Evolutionary conservation across 2,329 filamentous ascomycete species (phyloP).

Genomic region (Colletotrichum sp.): DNA sequence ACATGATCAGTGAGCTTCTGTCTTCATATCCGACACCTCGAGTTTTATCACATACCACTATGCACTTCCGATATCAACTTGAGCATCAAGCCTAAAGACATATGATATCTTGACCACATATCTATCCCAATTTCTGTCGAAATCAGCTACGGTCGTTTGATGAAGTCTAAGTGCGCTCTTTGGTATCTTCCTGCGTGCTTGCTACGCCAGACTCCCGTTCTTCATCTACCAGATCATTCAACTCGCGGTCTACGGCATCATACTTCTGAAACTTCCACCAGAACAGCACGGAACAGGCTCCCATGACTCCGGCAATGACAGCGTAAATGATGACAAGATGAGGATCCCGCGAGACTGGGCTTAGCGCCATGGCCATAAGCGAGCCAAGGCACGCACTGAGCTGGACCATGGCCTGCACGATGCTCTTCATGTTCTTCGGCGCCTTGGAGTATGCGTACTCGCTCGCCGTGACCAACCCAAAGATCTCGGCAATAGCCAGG

Average conservation of each 20-base stretch:
- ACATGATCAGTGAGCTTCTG: not conserved
- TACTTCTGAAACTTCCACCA: not conserved
- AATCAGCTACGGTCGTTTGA: not conserved
- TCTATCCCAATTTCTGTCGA: not conserved
- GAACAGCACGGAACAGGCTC: not conserved
- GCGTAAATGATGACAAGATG: not conserved
- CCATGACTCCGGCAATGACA: not conserved
- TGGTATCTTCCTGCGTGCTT: not conserved
- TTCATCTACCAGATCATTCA: not conserved
- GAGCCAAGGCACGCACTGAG: conserved; percentile 20
- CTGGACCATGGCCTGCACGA: conserved; percentile 33
- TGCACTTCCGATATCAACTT: not conserved
- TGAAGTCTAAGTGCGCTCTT: not conserved
- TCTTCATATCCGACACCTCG: not conserved
- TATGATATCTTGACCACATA: not conserved
- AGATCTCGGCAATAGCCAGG: conserved; percentile 44
- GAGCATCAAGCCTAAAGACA: not conserved
- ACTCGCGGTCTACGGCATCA: not conserved
- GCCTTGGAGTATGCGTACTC: conserved; percentile 49
- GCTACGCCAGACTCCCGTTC: not conserved
- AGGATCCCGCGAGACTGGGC: not conserved
- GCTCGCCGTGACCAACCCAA: conserved; percentile 43
- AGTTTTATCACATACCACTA: not conserved
- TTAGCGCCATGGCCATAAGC: not conserved
- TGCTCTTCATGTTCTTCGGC: conserved; percentile 41